A percentile compares a stretch with the other conserved stretches of the same genome.
Evolutionary conservation across 352 stramenopile species (phyloP).

Genomic region (Hyaloperonospora arabidopsidis): DNA sequence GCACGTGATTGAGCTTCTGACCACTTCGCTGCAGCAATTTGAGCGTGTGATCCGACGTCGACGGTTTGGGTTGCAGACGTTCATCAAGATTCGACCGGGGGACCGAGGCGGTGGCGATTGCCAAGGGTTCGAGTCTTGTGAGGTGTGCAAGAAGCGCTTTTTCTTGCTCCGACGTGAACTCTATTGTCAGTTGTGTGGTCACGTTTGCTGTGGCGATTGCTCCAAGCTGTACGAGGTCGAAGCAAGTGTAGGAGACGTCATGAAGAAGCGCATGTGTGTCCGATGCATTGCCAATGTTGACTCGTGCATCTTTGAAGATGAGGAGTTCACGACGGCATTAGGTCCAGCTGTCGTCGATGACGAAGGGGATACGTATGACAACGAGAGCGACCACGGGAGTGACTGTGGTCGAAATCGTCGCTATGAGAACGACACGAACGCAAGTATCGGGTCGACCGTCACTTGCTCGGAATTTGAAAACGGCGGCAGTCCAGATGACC

Average conservation of each 20-base stretch:
- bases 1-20: slow-evolving; percentile 49
- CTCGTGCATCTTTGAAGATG: slow-evolving; percentile 49
- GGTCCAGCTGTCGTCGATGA: slow-evolving; percentile 38
- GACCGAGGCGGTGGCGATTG: slow-evolving; percentile 5
- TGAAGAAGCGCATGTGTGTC: slow-evolving; percentile 46
- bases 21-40: slow-evolving; percentile 47
- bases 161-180: slow-evolving; percentile 41
- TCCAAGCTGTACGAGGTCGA: slow-evolving; percentile 53
- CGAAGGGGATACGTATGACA: slow-evolving; percentile 8
- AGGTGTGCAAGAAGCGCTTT: slow-evolving; percentile 41
- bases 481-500: slow-evolving; percentile 16
- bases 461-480: slow-evolving; percentile 26
- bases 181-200: slow-evolving; percentile 51
- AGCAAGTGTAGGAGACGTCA: slow-evolving; percentile 30
- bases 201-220: slow-evolving; percentile 47
- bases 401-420: slow-evolving; percentile 17
- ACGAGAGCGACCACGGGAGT: slow-evolving; percentile 15
- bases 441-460: slow-evolving; percentile 18
- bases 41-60: slow-evolving; percentile 62
- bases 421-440: slow-evolving; percentile 22
- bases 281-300: slow-evolving; percentile 50
- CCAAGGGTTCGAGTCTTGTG: slow-evolving; percentile 21
- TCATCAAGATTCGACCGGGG: slow-evolving; percentile 32
- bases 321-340: slow-evolving; percentile 43
- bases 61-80: slow-evolving; percentile 58